These are phyloP conservation scores for Penicillium expansum DNA, from an alignment of 2,329 filamentous ascomycete genomes.

Conservation along the genomic window DNA sequence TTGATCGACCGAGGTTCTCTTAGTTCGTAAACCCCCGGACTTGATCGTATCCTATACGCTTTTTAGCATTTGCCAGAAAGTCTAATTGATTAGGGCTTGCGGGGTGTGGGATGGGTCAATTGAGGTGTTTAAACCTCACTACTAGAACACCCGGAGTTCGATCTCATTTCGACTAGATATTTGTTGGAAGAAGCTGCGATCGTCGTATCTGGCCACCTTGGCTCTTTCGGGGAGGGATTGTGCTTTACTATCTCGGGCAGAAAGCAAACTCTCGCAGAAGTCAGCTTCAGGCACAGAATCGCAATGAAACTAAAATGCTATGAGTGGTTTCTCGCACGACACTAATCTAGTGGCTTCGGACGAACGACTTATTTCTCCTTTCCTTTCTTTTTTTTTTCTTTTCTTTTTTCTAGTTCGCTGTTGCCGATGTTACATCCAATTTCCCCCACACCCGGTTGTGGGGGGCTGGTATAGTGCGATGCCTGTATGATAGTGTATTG, in stretches of 20 bases:
- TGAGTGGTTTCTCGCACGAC: background rate
- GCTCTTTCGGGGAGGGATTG: background rate
- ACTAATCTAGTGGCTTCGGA: background rate
- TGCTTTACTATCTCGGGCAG: no score
- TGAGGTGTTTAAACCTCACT: background rate
- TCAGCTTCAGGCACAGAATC: background rate
- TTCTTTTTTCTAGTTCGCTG: background rate
- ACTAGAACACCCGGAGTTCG: background rate
- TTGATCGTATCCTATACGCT: background rate
- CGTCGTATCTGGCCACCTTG: background rate
- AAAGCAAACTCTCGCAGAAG: background rate
- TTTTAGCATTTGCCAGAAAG: background rate
- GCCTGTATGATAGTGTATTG: background rate
- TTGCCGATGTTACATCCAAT: constrained; percentile 1
- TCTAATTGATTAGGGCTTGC: constrained; percentile 2
- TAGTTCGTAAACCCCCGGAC: background rate
- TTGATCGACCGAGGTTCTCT: background rate
- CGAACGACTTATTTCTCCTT: background rate
- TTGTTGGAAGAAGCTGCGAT: background rate
- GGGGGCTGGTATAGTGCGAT: background rate
- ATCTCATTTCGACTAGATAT: background rate
- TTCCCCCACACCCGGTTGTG: background rate
- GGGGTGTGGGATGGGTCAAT: background rate
- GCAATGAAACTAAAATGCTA: background rate
- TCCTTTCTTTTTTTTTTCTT: background rate